Evolutionary conservation across 2,329 filamentous ascomycete species (phyloP).

Genomic region (Didymella exigua): DNA sequence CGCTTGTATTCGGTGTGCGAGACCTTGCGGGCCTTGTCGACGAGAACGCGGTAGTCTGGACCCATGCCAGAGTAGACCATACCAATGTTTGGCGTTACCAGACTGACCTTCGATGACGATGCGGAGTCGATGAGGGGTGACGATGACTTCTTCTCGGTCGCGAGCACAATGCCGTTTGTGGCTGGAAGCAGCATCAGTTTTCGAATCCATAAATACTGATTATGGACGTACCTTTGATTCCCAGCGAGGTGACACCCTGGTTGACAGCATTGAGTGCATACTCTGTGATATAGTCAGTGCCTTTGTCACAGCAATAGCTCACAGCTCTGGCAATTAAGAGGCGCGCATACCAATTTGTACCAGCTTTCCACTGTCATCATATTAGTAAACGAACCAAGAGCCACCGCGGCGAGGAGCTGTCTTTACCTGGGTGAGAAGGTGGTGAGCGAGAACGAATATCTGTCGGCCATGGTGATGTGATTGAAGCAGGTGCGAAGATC

Average conservation of each 20-base stretch:
- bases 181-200: conserved; percentile 59
- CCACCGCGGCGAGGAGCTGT: conserved; percentile 20
- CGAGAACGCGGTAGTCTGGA: conserved; percentile 94
- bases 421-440: conserved; percentile 98
- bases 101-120: conserved; percentile 94
- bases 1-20: conserved; percentile 99
- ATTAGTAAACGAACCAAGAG: conserved; percentile 54
- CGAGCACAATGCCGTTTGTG: conserved; percentile 97
- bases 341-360: conserved; percentile 84
- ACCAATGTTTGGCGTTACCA: conserved; percentile 98
- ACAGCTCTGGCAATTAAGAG: conserved; percentile 7
- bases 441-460: conserved; percentile 98
- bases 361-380: conserved; percentile 81
- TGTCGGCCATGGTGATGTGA: conserved; percentile 78
- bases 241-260: conserved; percentile 96
- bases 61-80: conserved; percentile 99
- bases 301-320: neutral
- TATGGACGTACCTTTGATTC: conserved; percentile 81
- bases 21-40: conserved; percentile 97
- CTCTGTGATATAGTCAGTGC: conserved; percentile 62
- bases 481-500: conserved; percentile 5
- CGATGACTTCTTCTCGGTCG: conserved; percentile 99
- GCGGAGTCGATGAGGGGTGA: conserved; percentile 94
- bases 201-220: neutral
- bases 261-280: conserved; percentile 99